These are phyloP conservation scores for Phoenix roebelenii DNA, from an alignment of 176 grass and related monocot species.

Conservation along the genomic window DNA sequence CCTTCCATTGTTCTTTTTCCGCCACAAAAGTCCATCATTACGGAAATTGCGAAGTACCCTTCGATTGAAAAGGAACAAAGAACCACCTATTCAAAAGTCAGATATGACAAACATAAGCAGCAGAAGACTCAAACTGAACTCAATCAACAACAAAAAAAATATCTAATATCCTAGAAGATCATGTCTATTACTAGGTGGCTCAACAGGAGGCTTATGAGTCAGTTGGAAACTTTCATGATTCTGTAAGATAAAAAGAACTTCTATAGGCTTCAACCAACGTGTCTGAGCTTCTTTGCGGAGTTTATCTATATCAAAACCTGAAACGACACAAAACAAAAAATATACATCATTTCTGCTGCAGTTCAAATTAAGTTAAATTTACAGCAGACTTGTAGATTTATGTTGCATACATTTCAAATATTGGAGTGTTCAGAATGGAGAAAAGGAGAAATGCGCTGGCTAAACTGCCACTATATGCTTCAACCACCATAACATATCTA, in stretches of 20 bases:
- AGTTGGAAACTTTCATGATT: slow-evolving; percentile 44
- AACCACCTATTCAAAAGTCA: slow-evolving; percentile 49
- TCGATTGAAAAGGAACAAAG: slow-evolving; percentile 81
- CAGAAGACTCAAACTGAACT: not conserved
- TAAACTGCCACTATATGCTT: too few relatives aligned
- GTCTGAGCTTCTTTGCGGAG: slow-evolving; percentile 42
- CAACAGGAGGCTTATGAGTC: slow-evolving; percentile 33
- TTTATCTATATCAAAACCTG: slow-evolving; percentile 49
- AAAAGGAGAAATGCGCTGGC: too few relatives aligned
- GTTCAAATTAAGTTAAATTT: too few relatives aligned
- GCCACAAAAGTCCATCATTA: slow-evolving; percentile 71
- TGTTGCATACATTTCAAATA: too few relatives aligned
- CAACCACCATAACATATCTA: too few relatives aligned
- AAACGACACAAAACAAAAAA: slow-evolving; percentile 8
- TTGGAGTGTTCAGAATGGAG: too few relatives aligned
- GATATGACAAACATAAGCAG: not conserved
- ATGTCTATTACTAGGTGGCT: slow-evolving; percentile 62
- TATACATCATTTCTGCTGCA: too few relatives aligned
- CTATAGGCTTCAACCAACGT: slow-evolving; percentile 71
- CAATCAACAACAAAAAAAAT: not conserved
- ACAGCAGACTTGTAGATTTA: too few relatives aligned
- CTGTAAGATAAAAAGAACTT: slow-evolving; percentile 63
- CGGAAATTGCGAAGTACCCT: slow-evolving; percentile 76
- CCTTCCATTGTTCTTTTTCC: slow-evolving; percentile 62
- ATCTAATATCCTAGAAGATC: not conserved